Evolutionary conservation across 768 basidiomycete genomes (phyloP).

Genomic region (Pleurotus djamor): DNA sequence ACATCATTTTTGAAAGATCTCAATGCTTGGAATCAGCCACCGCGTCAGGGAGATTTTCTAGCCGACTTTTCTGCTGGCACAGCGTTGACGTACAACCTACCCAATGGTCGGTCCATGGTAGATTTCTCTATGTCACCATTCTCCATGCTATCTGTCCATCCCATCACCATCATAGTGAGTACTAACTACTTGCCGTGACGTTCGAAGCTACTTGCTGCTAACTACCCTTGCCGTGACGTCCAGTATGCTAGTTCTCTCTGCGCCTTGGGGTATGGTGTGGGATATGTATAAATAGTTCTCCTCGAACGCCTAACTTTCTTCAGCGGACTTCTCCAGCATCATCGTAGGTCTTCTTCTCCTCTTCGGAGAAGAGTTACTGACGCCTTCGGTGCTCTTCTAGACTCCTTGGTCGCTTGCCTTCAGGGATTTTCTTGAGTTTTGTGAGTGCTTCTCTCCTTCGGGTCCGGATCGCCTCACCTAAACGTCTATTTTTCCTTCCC

Average conservation of each 20-base stretch:
- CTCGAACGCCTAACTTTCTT: neutral
- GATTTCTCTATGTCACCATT: neutral
- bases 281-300: conserved; percentile 1
- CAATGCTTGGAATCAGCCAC: too few relatives aligned
- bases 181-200: neutral
- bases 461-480: neutral
- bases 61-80: too few relatives aligned
- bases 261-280: neutral
- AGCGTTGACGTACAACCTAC: too few relatives aligned
- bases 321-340: conserved; percentile 7
- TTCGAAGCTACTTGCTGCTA: neutral
- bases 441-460: neutral
- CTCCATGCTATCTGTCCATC: conserved; percentile 2
- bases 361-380: neutral
- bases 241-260: neutral
- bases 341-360: conserved; percentile 1
- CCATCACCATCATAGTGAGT: neutral
- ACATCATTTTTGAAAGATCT: too few relatives aligned
- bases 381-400: neutral
- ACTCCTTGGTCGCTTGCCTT: conserved; percentile 2
- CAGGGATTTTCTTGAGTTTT: neutral
- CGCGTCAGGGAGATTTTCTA: too few relatives aligned
- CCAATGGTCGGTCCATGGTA: too few relatives aligned
- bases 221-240: neutral
- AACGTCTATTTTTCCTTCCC: neutral